phyloP scores from a whole-genome alignment of 129 eudicot genomes.

The Pseudognaphalium luteoalbum region DNA sequence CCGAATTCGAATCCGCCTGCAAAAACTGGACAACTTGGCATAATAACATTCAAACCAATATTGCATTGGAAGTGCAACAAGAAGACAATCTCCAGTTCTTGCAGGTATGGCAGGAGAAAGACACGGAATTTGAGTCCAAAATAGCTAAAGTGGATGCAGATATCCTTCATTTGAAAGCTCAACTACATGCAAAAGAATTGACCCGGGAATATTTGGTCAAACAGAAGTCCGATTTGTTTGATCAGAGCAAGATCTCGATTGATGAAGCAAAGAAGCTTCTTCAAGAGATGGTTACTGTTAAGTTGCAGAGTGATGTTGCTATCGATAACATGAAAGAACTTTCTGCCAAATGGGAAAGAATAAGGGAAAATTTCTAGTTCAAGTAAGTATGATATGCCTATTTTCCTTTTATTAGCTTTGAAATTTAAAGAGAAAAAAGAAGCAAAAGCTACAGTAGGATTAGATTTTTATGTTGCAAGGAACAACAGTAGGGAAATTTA shows the following conservation, averaged over 20 bases:
- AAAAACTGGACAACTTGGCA: conserved; percentile 22
- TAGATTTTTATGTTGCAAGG: background rate
- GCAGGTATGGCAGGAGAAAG: conserved; percentile 36
- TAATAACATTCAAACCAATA: conserved; percentile 5
- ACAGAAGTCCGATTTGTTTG: conserved; percentile 25
- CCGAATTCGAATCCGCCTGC: conserved; percentile 31
- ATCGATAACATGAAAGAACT: conserved; percentile 30
- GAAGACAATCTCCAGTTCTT: conserved; percentile 13
- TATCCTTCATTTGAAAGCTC: conserved; percentile 16
- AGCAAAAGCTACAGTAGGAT: background rate
- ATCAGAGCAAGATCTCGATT: conserved; percentile 25
- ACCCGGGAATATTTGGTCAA: conserved; percentile 21
- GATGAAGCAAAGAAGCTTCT: conserved; percentile 39
- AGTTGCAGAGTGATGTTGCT: conserved; percentile 35
- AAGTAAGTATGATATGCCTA: background rate
- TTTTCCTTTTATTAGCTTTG: conserved; percentile 8
- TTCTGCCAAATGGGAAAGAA: conserved; percentile 26
- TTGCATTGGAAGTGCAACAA: conserved; percentile 17
- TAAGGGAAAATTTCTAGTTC: conserved; percentile 23
- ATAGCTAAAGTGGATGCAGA: conserved; percentile 29
- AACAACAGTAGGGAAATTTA: conserved; percentile 5
- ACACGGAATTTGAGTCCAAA: conserved; percentile 23
- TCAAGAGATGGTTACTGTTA: conserved; percentile 28
- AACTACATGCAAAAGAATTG: conserved; percentile 28
- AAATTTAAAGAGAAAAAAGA: background rate